A percentile compares a stretch with the other conserved stretches of the same genome.
Evolutionary conservation across 495 filamentous ascomycete genomes (phyloP).

Genomic region (Lentithecium fluviatile): DNA sequence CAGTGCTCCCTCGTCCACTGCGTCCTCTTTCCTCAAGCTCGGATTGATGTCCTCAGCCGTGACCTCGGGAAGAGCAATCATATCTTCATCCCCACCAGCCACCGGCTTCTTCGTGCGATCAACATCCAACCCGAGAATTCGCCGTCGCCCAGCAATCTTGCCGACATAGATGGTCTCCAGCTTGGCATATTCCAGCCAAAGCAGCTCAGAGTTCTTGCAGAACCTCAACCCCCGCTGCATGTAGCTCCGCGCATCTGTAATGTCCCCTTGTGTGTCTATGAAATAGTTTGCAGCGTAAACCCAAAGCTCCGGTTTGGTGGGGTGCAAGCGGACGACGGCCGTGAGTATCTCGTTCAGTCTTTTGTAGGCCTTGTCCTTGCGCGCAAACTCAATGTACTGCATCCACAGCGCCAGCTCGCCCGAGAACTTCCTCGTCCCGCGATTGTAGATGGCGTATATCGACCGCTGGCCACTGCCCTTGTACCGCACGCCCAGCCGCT

Average conservation of each 20-base stretch:
- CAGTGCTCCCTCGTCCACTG: conserved; percentile 52
- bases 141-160: conserved; percentile 70
- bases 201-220: conserved; percentile 63
- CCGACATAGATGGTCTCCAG: conserved; percentile 89
- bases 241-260: conserved; percentile 79
- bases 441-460: conserved; percentile 85
- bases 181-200: conserved; percentile 90
- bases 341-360: conserved; percentile 77
- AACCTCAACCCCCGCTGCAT: conserved; percentile 87
- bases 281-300: conserved; percentile 75
- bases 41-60: conserved; percentile 68
- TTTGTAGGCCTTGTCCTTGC: conserved; percentile 72
- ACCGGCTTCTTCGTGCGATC: conserved; percentile 39
- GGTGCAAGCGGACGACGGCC: conserved; percentile 76
- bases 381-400: conserved; percentile 82
- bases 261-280: conserved; percentile 76
- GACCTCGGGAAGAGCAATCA: conserved; percentile 62
- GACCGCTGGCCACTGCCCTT: conserved; percentile 67
- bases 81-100: conserved; percentile 47
- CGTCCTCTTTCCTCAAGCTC: conserved; percentile 52
- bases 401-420: conserved; percentile 85
- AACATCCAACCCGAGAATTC: conserved; percentile 66
- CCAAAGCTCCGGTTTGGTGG: conserved; percentile 82
- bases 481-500: conserved; percentile 70
- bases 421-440: conserved; percentile 80